Evolutionary conservation across 2,329 filamentous ascomycete species (phyloP).

Genomic region (Penicillium nordicum): DNA sequence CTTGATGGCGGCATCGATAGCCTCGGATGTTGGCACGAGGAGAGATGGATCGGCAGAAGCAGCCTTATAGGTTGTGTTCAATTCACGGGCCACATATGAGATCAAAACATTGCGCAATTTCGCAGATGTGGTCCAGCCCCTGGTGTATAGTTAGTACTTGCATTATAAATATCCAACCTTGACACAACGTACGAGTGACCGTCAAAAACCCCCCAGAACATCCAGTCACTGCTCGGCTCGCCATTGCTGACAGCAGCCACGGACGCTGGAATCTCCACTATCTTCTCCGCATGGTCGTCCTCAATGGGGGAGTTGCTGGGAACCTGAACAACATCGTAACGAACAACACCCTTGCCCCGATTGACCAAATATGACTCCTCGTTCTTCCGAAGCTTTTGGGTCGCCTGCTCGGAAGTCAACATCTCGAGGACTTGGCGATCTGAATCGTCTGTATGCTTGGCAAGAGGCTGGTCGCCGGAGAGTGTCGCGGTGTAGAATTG

Average conservation of each 20-base stretch:
- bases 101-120: slow-evolving; percentile 92
- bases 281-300: slow-evolving; percentile 97
- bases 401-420: slow-evolving; percentile 92
- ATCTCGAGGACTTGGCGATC: slow-evolving; percentile 89
- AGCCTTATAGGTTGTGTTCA: slow-evolving; percentile 86
- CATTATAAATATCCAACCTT: neutral
- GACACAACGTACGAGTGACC: slow-evolving; percentile 72
- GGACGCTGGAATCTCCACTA: slow-evolving; percentile 76
- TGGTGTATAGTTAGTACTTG: slow-evolving; percentile 38
- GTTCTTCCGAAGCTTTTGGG: slow-evolving; percentile 79
- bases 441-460: slow-evolving; percentile 81
- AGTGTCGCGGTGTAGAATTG: slow-evolving; percentile 86
- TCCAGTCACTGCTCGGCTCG: slow-evolving; percentile 76
- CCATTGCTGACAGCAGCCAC: slow-evolving; percentile 54
- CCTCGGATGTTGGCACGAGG: slow-evolving; percentile 68
- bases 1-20: slow-evolving; percentile 89
- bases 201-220: slow-evolving; percentile 99
- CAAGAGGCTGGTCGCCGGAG: slow-evolving; percentile 78
- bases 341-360: slow-evolving; percentile 82
- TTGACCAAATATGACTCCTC: slow-evolving; percentile 91
- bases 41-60: slow-evolving; percentile 57
- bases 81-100: slow-evolving; percentile 84
- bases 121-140: slow-evolving; percentile 96
- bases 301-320: slow-evolving; percentile 97
- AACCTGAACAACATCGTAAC: slow-evolving; percentile 92